phyloP scores from a whole-genome alignment of 352 stramenopile genomes.

The Pythium sp. region DNA sequence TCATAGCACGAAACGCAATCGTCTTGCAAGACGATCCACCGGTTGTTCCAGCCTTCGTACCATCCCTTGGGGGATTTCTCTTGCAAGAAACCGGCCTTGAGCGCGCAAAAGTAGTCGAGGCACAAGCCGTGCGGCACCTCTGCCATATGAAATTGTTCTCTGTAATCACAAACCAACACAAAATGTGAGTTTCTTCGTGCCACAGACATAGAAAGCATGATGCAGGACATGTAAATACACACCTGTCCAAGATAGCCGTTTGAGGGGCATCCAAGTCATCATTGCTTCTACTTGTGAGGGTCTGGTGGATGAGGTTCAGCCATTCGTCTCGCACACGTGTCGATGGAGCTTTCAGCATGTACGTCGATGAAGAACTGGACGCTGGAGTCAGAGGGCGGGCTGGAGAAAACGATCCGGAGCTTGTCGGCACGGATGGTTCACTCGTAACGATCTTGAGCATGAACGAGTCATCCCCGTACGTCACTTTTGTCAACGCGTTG shows the following conservation, averaged over 20 bases:
- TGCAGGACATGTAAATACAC: not conserved
- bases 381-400: slow-evolving; percentile 22
- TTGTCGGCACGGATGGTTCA: slow-evolving; percentile 25
- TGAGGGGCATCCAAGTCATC: not conserved
- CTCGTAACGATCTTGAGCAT: slow-evolving; percentile 68
- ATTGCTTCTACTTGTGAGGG: slow-evolving; percentile 19
- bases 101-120: slow-evolving; percentile 79
- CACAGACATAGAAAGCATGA: not conserved
- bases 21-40: slow-evolving; percentile 81
- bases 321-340: slow-evolving; percentile 68
- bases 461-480: slow-evolving; percentile 80
- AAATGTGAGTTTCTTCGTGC: not conserved
- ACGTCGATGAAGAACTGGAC: slow-evolving; percentile 24
- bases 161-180: not conserved
- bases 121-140: slow-evolving; percentile 56
- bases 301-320: slow-evolving; percentile 59
- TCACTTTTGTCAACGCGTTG: slow-evolving; percentile 41
- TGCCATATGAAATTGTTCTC: slow-evolving; percentile 31
- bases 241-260: slow-evolving; percentile 1
- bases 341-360: slow-evolving; percentile 63
- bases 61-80: slow-evolving; percentile 74
- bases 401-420: slow-evolving; percentile 21
- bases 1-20: slow-evolving; percentile 77
- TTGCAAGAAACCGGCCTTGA: slow-evolving; percentile 69
- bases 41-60: slow-evolving; percentile 81